Evolutionary conservation across 1,284 basidiomycete species (phyloP), one percentile per base, ranked within the genome.

Genomic region (Cutaneotrichosporon sp.): DNA sequence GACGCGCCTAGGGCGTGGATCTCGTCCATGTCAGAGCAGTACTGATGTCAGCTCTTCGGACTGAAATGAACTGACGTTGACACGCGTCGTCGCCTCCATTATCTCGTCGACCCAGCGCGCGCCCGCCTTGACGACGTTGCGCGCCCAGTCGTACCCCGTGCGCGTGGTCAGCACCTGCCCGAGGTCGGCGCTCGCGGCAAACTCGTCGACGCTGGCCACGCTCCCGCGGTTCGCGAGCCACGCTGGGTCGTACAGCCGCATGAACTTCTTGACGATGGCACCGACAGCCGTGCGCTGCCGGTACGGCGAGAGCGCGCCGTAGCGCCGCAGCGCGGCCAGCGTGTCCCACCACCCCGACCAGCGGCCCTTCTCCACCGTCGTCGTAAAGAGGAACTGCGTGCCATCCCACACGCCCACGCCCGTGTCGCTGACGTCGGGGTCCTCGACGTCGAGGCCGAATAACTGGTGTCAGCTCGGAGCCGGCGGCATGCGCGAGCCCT

Each of bases 1-100:
- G 86, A 77, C 1, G 89, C 90, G 56, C 87, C 92, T 22, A 98
- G 81, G 0, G 86, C 91, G 71, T 97, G 92, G 8, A 98, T 89
- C 25, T 82, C 69, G 69, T 87, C 83, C 22, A 87, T 84, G 72
- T 94, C 86, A 83, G 90, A 66, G 4, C 71, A 77, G 64, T 80
- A 80, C 78, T 79, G 56, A 18, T 22, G 54, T 63, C 27, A 63
- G 53, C 50, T n/a, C n/a, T n/a, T n/a, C n/a, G 14, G 29, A 43
- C 18, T 8, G 6, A n/a, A 24, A 27, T 22, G 49, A 20, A 66
- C 83, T 59, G 67, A 89, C 90, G 77, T 97, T 98, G 50, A 94
- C 91, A 20, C 93, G 84, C 9, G 91, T 92, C 4, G 88, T 87
- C 2, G 87, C 89, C 64, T 92, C 91, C 53, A 95, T 83, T 56